Evolutionary conservation across 2,329 filamentous ascomycete genomes (phyloP).

Genomic region (Penicillium hesseltinei): DNA sequence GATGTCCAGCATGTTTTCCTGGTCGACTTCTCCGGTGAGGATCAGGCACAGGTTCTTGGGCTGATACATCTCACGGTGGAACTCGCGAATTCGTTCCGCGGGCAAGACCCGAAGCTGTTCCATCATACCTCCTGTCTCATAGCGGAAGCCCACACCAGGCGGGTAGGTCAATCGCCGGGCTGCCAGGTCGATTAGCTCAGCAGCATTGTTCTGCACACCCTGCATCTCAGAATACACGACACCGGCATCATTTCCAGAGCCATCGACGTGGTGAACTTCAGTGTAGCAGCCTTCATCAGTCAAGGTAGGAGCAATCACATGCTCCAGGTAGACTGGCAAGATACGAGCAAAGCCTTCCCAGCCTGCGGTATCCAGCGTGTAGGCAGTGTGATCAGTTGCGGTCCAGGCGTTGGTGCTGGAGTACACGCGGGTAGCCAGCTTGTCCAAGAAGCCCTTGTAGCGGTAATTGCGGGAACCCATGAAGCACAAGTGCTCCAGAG

Average conservation of each 20-base stretch:
- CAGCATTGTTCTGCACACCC: constrained; percentile 79
- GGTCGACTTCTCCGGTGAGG: constrained; percentile 87
- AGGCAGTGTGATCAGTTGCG: constrained; percentile 91
- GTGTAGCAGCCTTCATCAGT: constrained; percentile 93
- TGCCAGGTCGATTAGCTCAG: constrained; percentile 82
- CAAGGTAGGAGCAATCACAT: constrained; percentile 84
- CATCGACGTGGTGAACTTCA: constrained; percentile 94
- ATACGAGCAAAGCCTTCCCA: constrained; percentile 98
- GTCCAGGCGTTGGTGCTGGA: constrained; percentile 97
- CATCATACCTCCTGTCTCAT: constrained; percentile 98
- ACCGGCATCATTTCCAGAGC: constrained; percentile 88
- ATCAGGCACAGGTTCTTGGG: constrained; percentile 91
- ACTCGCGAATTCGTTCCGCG: constrained; percentile 85
- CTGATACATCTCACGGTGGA: constrained; percentile 96
- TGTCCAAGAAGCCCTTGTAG: constrained; percentile 94
- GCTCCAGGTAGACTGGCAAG: constrained; percentile 90
- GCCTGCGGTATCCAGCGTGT: constrained; percentile 89
- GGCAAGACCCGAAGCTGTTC: constrained; percentile 83
- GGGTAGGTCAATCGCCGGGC: constrained; percentile 81
- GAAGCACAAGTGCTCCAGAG: constrained; percentile 77
- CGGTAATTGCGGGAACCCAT: constrained; percentile 91
- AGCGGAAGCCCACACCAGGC: constrained; percentile 85
- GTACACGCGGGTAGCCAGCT: constrained; percentile 88
- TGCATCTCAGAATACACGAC: constrained; percentile 99
- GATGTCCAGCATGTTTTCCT: constrained; percentile 73